Evolutionary conservation across 2,329 filamentous ascomycete species (phyloP).

Genomic region (Fusarium pseudonygamai): DNA sequence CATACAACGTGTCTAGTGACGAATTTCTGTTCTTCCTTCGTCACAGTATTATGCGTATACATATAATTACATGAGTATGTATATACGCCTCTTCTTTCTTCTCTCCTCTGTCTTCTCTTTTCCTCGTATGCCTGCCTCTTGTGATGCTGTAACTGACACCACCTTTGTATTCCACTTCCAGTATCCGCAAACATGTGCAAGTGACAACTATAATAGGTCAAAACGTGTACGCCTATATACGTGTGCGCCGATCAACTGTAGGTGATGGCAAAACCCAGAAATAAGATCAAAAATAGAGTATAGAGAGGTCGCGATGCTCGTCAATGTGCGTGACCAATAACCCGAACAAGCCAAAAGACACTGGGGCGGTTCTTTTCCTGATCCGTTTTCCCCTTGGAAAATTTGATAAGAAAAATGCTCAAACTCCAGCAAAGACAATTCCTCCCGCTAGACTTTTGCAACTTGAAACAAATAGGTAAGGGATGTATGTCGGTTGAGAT

Average conservation of each 20-base stretch:
- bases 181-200: neutral
- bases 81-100: conserved; percentile 12
- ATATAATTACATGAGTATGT: conserved; percentile 37
- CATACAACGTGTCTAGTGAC: neutral
- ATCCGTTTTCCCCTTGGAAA: neutral
- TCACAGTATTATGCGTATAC: conserved; percentile 33
- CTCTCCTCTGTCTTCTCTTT: neutral
- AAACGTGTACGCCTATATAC: conserved; percentile 26
- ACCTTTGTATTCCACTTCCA: neutral
- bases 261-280: neutral
- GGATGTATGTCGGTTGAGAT: neutral
- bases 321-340: conserved; percentile 4
- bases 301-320: neutral
- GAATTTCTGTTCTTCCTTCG: conserved; percentile 29
- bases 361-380: conserved; percentile 18
- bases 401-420: conserved; percentile 9
- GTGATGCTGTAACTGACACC: neutral
- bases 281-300: neutral
- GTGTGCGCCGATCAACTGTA: conserved; percentile 4
- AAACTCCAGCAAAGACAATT: conserved; percentile 24
- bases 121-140: conserved; percentile 2
- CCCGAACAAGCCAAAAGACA: conserved; percentile 11
- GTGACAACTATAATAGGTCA: conserved; percentile 8
- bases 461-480: conserved; percentile 8
- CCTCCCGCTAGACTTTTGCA: conserved; percentile 35